phyloP scores from a whole-genome alignment of 2,329 filamentous ascomycete species.

The Aspergillus thermomutatus region DNA sequence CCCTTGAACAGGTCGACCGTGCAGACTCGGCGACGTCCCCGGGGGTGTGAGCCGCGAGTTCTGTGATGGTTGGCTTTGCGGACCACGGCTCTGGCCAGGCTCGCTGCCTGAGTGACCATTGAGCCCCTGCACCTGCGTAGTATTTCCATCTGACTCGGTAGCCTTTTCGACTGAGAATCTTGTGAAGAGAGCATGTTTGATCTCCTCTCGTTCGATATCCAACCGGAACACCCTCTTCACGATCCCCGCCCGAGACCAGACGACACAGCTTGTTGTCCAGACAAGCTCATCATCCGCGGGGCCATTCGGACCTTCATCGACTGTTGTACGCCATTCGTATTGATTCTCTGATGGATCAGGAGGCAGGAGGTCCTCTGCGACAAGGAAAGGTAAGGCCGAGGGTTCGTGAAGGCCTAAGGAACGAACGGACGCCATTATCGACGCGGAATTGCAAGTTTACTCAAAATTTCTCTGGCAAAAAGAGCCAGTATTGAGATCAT shows the following conservation, averaged over 20 bases:
- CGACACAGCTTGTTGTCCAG: slow-evolving; percentile 68
- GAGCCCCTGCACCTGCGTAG: slow-evolving; percentile 5
- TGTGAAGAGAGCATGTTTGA: slow-evolving; percentile 82
- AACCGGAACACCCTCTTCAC: slow-evolving; percentile 85
- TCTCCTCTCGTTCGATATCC: slow-evolving; percentile 77
- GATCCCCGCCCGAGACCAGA: slow-evolving; percentile 85
- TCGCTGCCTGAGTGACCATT: slow-evolving; percentile 7
- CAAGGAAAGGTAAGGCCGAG: slow-evolving; percentile 74
- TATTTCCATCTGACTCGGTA: slow-evolving; percentile 14
- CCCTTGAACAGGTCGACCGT: slow-evolving; percentile 23
- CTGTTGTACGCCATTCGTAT: slow-evolving; percentile 72
- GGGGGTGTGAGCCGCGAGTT: slow-evolving; percentile 20
- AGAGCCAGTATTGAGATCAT: slow-evolving; percentile 20
- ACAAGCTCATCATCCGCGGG: slow-evolving; percentile 74
- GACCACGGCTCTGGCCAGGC: slow-evolving; percentile 5
- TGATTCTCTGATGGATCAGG: slow-evolving; percentile 58
- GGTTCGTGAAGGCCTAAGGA: slow-evolving; percentile 91
- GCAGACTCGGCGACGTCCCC: slow-evolving; percentile 23
- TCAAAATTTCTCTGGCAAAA: slow-evolving; percentile 20
- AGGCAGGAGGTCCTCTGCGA: slow-evolving; percentile 74
- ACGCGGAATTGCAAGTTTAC: slow-evolving; percentile 19
- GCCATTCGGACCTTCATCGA: slow-evolving; percentile 41
- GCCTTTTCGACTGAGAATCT: slow-evolving; percentile 62
- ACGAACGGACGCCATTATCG: slow-evolving; percentile 79
- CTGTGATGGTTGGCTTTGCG: slow-evolving; percentile 16